Evolutionary conservation across 2,329 filamentous ascomycete species (phyloP).

Genomic region (Biscogniauxia marginata): DNA sequence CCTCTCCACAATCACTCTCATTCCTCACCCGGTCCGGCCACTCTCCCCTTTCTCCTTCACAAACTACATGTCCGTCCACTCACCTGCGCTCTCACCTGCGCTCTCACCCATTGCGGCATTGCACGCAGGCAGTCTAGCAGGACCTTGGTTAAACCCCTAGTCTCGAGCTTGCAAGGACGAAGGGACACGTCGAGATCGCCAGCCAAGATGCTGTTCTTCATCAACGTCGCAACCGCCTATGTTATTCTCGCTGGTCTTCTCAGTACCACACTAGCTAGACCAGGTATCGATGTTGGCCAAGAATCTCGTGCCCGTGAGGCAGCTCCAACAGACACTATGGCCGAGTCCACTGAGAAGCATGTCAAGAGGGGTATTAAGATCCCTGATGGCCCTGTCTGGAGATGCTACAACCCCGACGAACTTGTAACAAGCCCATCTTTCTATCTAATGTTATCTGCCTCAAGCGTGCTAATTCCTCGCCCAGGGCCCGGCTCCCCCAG

Average conservation of each 20-base stretch:
- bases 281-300: not conserved
- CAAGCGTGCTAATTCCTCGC: not conserved
- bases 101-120: not conserved
- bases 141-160: not conserved
- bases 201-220: not conserved
- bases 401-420: not conserved
- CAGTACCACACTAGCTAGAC: not conserved
- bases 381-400: not conserved
- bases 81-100: no score
- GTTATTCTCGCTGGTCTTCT: not conserved
- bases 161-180: not conserved
- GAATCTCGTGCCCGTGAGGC: not conserved
- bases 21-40: not conserved
- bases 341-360: conserved; percentile 2
- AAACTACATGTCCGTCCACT: no score
- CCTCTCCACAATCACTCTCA: not conserved
- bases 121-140: not conserved
- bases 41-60: not conserved
- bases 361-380: not conserved
- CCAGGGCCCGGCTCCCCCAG: conserved; percentile 26
- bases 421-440: not conserved
- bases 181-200: not conserved
- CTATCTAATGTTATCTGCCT: not conserved
- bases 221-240: not conserved
- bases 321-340: not conserved